Evolutionary conservation across 2,329 filamentous ascomycete genomes (phyloP).

Genomic region (Aureobasidium sp.): DNA sequence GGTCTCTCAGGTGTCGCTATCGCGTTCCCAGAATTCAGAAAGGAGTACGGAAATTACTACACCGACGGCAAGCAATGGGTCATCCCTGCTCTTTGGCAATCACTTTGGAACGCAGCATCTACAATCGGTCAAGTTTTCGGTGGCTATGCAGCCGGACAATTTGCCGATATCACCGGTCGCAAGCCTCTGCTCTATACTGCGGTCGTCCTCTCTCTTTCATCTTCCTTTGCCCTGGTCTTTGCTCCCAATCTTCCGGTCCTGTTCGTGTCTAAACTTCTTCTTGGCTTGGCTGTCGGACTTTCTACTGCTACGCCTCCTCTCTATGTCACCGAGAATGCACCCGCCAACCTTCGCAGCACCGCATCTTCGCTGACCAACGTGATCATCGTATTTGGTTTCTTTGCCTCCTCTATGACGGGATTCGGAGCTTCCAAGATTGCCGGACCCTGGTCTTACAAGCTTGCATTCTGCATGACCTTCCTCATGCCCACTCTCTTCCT

Average conservation of each 20-base stretch:
- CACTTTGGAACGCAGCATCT: conserved; percentile 34
- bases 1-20: conserved; percentile 33
- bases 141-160: conserved; percentile 24
- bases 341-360: conserved; percentile 22
- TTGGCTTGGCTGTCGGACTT: conserved; percentile 23
- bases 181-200: conserved; percentile 23
- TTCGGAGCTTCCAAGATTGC: conserved; percentile 24
- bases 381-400: conserved; percentile 25
- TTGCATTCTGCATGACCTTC: conserved; percentile 25
- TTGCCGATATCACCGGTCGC: conserved; percentile 23
- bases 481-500: conserved; percentile 22
- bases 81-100: conserved; percentile 34
- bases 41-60: conserved; percentile 32
- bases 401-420: conserved; percentile 23
- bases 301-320: conserved; percentile 24
- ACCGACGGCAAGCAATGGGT: conserved; percentile 25
- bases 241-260: conserved; percentile 28
- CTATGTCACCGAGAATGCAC: conserved; percentile 26
- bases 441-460: conserved; percentile 23
- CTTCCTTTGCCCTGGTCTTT: conserved; percentile 23
- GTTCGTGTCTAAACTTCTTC: conserved; percentile 25
- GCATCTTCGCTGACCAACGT: conserved; percentile 25
- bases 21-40: conserved; percentile 32
- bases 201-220: conserved; percentile 21
- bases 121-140: conserved; percentile 30